Conservation (phyloP, 305 asterid species). For the Vinca major region DNA sequence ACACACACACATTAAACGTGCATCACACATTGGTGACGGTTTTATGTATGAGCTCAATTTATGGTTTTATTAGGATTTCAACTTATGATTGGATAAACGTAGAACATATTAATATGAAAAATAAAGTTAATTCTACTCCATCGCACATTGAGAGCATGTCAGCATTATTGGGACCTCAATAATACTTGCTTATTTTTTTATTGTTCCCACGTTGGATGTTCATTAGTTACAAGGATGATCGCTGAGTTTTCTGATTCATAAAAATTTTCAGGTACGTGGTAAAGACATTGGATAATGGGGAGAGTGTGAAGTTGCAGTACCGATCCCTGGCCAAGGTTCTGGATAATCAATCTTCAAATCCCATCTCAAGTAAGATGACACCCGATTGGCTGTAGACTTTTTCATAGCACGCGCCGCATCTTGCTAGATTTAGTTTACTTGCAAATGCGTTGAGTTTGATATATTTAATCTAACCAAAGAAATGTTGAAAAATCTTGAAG, state of each 20-base stretch:
- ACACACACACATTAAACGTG: too few species aligned
- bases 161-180: neutral
- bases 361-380: conserved; percentile 33
- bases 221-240: neutral
- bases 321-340: conserved; percentile 74
- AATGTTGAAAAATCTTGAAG: conserved; percentile 2
- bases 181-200: neutral
- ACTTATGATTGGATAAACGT: too few species aligned
- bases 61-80: too few species aligned
- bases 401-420: neutral
- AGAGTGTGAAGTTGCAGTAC: conserved; percentile 91
- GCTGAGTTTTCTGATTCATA: neutral
- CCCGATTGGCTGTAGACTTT: conserved; percentile 52
- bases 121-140: too few species aligned
- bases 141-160: neutral
- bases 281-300: conserved; percentile 95
- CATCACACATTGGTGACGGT: too few species aligned
- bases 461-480: too few species aligned
- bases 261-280: conserved; percentile 66
- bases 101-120: too few species aligned
- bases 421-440: neutral
- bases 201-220: neutral
- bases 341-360: conserved; percentile 40
- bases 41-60: too few species aligned
- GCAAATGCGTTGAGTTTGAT: neutral